Evolutionary conservation across 2,329 filamentous ascomycete genomes (phyloP), one percentile per base, ranked within the genome.

Genomic region (Aphanocladium album): DNA sequence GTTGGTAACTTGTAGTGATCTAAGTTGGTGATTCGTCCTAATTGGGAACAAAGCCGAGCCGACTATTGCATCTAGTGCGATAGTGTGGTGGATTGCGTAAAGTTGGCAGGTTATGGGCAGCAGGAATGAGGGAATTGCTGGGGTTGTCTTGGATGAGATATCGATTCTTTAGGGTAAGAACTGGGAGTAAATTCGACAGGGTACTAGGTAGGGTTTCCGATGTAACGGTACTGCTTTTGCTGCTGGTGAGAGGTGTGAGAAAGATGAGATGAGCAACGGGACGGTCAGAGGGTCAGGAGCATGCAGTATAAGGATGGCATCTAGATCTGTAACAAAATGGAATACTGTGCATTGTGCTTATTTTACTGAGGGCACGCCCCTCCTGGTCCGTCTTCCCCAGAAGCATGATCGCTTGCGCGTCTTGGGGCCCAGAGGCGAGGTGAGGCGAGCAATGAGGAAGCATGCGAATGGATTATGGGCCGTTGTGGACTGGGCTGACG

Each of bases 351-450:
- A 21, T 30, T 30, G 23, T 43, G 25, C n/a, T 27, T 23, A 21
- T 23, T 23, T 46, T 46, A 19, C 25, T 30, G 46, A 23, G 21
- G 25, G 14, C 46, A 27, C 14, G 14, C 19, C 8, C 41, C 47
- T 35, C 46, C 35, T 30, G 30, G 30, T 30, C 55, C 43, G 30
- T 30, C 30, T 59, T 30, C 21, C 30, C 33, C 11, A 12, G n/a
- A 27, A 30, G 17, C 43, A 33, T 35, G 23, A 30, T 60, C 21
- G 57, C 57, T 53, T 60, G 57, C 57, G 57, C 41, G 57, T 60
- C 53, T 45, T 41, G 16, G n/a, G 7, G 43, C 19, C 53, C n/a
- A 54, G 53, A 35, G 53, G 39, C 43, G 55, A 49, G 54, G 25
- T 27, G 56, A 58, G 57, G 21, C 12, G 33, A 25, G 47, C 16